Conservation (phyloP, 2,329 filamentous ascomycete genomes). For the Aotearoamyces nothofagi region DNA sequence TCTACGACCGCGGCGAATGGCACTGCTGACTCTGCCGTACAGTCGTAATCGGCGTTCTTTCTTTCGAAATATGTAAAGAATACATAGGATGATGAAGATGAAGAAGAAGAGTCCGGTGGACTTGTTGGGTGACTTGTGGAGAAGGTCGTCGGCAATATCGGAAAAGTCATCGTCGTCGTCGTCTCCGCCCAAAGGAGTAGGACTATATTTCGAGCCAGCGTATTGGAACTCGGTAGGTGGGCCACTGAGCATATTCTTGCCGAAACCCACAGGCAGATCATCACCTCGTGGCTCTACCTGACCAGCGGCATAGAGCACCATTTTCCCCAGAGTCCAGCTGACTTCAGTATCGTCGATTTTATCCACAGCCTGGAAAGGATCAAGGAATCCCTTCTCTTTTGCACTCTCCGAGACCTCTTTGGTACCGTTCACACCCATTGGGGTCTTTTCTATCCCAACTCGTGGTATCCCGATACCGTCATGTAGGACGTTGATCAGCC, state of each 20-base stretch:
- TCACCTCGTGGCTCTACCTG: constrained; percentile 54
- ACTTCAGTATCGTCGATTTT: constrained; percentile 86
- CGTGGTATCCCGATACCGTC: constrained; percentile 90
- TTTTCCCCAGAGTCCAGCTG: constrained; percentile 94
- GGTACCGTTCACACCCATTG: constrained; percentile 49
- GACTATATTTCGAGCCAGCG: constrained; percentile 42
- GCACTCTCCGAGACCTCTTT: constrained; percentile 52
- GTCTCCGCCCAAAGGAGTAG: constrained; percentile 9
- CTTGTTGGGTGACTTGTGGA: constrained; percentile 50
- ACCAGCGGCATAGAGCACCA: constrained; percentile 85
- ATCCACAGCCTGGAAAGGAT: constrained; percentile 84
- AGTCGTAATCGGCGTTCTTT: constrained; percentile 56
- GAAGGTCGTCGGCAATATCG: constrained; percentile 38
- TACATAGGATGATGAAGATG: constrained; percentile 46
- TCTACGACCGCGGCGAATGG: constrained; percentile 27
- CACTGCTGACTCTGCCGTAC: constrained; percentile 33
- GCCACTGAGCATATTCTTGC: constrained; percentile 51
- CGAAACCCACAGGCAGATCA: constrained; percentile 75
- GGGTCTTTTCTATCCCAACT: constrained; percentile 56
- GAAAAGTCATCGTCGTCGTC: constrained; percentile 42
- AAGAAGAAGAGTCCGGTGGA: constrained; percentile 58
- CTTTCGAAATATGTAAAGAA: constrained; percentile 62
- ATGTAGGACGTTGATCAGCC: constrained; percentile 93
- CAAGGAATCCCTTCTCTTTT: constrained; percentile 60
- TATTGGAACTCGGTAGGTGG: constrained; percentile 71